Percentiles rank a stretch among this genome's conserved stretches.
phyloP scores from a whole-genome alignment of 2,329 filamentous ascomycete species.

The Fusarium sacchari region DNA sequence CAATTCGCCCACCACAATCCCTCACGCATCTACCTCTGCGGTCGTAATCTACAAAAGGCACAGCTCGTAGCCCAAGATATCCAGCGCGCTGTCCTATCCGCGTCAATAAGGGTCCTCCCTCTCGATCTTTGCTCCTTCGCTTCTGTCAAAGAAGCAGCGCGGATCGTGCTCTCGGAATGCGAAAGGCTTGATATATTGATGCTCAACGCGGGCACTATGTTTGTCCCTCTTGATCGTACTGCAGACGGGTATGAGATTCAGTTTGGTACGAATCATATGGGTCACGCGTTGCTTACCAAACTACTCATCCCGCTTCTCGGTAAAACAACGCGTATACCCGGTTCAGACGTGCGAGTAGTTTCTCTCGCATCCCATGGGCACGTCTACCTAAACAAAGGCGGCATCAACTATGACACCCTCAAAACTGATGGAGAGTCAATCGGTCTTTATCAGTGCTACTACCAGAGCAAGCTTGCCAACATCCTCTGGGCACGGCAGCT shows the following conservation, averaged over 20 bases:
- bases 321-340: not conserved
- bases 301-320: not conserved
- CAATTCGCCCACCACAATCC: not conserved
- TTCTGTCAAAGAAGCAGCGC: not conserved
- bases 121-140: not conserved
- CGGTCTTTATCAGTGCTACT: not conserved
- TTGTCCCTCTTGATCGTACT: not conserved
- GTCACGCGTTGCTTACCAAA: accelerated
- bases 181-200: not conserved
- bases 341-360: not conserved
- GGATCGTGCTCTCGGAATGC: not conserved
- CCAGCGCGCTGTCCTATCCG: accelerated
- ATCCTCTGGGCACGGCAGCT: not conserved
- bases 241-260: not conserved
- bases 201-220: not conserved
- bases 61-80: accelerated
- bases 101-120: not conserved
- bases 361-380: not conserved
- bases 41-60: accelerated
- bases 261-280: not conserved
- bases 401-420: not conserved
- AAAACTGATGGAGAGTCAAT: not conserved
- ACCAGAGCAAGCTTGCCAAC: not conserved
- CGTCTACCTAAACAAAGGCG: not conserved
- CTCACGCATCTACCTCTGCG: not conserved